Conservation (phyloP, 2,329 filamentous ascomycete genomes). For the Ophiostoma sp. region DNA sequence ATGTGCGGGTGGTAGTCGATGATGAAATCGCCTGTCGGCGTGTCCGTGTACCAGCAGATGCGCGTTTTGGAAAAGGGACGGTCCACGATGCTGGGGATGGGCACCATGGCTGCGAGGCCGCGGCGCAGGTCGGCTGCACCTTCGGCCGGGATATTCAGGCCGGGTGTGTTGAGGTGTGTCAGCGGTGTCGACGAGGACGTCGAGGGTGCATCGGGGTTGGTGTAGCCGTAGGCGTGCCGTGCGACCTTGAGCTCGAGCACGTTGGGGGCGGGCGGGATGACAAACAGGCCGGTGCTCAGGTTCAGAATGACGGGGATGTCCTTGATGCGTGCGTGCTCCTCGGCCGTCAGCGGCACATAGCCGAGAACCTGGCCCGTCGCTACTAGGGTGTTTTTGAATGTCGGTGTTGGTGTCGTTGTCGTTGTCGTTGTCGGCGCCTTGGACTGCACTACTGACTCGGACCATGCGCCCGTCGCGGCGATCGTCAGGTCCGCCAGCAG, state of each 20-base stretch:
- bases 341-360: slow-evolving; percentile 65
- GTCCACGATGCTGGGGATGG: slow-evolving; percentile 49
- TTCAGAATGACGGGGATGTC: slow-evolving; percentile 69
- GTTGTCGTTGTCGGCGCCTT: too few relatives aligned
- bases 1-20: slow-evolving; percentile 63
- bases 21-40: slow-evolving; percentile 64
- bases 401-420: not conserved
- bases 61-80: slow-evolving; percentile 58
- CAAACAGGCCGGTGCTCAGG: slow-evolving; percentile 65
- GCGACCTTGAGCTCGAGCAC: slow-evolving; percentile 62
- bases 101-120: slow-evolving; percentile 57
- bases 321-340: slow-evolving; percentile 59
- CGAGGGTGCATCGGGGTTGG: slow-evolving; percentile 43
- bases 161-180: slow-evolving; percentile 47
- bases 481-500: slow-evolving; percentile 60
- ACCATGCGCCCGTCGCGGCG: slow-evolving; percentile 85
- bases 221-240: slow-evolving; percentile 64
- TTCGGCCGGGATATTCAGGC: slow-evolving; percentile 51
- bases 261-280: slow-evolving; percentile 57
- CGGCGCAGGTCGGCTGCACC: slow-evolving; percentile 57
- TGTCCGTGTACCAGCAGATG: slow-evolving; percentile 74
- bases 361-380: slow-evolving; percentile 78
- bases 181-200: slow-evolving; percentile 36
- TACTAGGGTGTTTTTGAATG: slow-evolving; percentile 58
- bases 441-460: slow-evolving; percentile 44